These are phyloP conservation scores for Heliosperma pusillum DNA, from an alignment of 148 eudicot species.

Conservation along the genomic window DNA sequence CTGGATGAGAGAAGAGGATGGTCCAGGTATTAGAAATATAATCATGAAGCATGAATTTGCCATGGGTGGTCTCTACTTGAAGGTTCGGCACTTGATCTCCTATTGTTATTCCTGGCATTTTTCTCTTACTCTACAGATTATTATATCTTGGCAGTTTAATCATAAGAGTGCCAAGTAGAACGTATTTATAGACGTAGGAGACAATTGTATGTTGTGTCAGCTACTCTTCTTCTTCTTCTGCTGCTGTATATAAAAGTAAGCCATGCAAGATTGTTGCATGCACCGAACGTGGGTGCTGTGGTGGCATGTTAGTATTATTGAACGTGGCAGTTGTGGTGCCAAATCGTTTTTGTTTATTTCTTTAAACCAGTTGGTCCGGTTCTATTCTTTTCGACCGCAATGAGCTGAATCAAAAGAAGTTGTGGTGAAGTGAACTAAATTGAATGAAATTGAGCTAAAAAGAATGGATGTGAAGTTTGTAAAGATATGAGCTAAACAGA, in stretches of 20 bases:
- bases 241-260: no score
- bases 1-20: conserved; percentile 88
- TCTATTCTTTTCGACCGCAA: no score
- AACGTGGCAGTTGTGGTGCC: no score
- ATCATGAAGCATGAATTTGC: conserved; percentile 64
- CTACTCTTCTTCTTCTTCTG: no score
- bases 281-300: background rate
- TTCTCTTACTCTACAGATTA: conserved; percentile 4
- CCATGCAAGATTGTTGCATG: background rate
- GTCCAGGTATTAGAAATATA: conserved; percentile 50
- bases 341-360: no score
- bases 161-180: background rate
- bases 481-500: no score
- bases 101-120: conserved; percentile 78
- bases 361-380: no score
- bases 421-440: no score
- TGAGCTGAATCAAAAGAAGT: no score
- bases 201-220: background rate
- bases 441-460: no score
- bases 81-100: conserved; percentile 79
- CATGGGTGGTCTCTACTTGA: conserved; percentile 69
- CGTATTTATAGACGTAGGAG: background rate
- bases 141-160: background rate
- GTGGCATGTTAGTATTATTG: background rate
- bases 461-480: no score